Evolutionary conservation across 164 flowering plant species (phyloP), one percentile per base, ranked within the genome.

Genomic region (Nelumbo lutea): DNA sequence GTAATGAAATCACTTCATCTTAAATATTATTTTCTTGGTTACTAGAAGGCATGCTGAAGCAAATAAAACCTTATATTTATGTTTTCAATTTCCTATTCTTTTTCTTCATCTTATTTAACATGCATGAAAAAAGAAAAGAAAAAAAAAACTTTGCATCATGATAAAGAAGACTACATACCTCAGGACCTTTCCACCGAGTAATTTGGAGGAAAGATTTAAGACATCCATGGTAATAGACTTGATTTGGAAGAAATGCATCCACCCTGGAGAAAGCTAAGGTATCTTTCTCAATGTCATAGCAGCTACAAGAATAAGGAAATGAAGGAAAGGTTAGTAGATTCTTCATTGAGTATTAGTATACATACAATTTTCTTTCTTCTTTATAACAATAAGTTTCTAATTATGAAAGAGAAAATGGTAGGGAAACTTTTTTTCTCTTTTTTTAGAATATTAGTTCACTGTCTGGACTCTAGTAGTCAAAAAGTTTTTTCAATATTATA

Each of bases 131-230:
- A 9, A 9, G 42, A 3, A 14, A 48, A 56, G 50, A 62, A 10
- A 57, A 66, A 15, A 56, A 10, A 4, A 66, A 13, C 6, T 15
- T 46, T 42, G 4, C 60, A 66, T 11, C 42, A 11, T 42, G 46
- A 46, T 6, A 11, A 10, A 9, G 9, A 40, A 43, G 6, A 64
- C 9, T 44, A 73, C 3, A 59, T 87, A 95, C 98, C 98, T 95
- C 97, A 45, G 97, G 96, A 62, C 97, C 98, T 64, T 88, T 80
- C 98, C 98, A 95, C 82, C 90, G 88, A 10, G 98, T 95, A 50
- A 95, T 91, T 80, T 95, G 76, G 51, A 95, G 85, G 77, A 95
- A 95, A 7, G 87, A 79, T 84, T 91, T 95, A 7, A 95, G 90
- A 81, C 96, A 91, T 75, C 98, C 98, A 68, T 90, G 96, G 78